Evolutionary conservation across 257 asterid genomes (phyloP), one percentile per base, ranked within the genome.

Genomic region (Solanum bulbocastanum): DNA sequence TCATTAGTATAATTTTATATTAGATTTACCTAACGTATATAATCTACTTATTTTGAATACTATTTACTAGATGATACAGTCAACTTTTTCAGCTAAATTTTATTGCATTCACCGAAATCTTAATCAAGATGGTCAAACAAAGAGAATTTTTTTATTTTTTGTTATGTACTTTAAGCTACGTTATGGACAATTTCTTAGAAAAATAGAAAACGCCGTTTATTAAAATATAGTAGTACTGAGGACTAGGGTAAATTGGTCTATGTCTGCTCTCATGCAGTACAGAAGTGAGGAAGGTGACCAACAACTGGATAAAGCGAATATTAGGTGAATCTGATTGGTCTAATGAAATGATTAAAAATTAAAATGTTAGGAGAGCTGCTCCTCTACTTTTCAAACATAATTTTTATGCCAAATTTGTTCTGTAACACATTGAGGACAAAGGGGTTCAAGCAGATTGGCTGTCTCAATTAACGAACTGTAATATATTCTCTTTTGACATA

Each of bases 301-400:
- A 68, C 23, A 14, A 66, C 32, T 65, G 81, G 87, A 66, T 39
- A 10, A 9, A 46, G 66, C 42, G 76, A 86, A 83, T 88, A 86
- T 89, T 89, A 37, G 85, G 87, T 87, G 23, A 60, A 85, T 40
- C 44, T 30, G 68, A 44, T 37, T 83, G 76, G 40, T 86, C 85
- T 35, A 83, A 69, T 56, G 25, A 79, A 83, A 36, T 36, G 8
- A 20, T 73, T 12, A 22, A 22, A 46, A 73, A 12, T 73, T 18
- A 25, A 86, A 44, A 44, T 46, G 69, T 86, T 76, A 40, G 91
- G 89, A 72, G 90, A 91, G 39, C 88, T 40, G 88, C 91, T 86
- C 81, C 88, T 36, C 69, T 56, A 71, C 62, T 22, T 84, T 52
- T 81, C 66, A 81, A 42, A 60, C 81, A 60, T 22, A 36, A 62